These are phyloP conservation scores for Apophysomyces trapeziformis DNA, from an alignment of 371 early-diverging fungal genomes.

Conservation along the genomic window DNA sequence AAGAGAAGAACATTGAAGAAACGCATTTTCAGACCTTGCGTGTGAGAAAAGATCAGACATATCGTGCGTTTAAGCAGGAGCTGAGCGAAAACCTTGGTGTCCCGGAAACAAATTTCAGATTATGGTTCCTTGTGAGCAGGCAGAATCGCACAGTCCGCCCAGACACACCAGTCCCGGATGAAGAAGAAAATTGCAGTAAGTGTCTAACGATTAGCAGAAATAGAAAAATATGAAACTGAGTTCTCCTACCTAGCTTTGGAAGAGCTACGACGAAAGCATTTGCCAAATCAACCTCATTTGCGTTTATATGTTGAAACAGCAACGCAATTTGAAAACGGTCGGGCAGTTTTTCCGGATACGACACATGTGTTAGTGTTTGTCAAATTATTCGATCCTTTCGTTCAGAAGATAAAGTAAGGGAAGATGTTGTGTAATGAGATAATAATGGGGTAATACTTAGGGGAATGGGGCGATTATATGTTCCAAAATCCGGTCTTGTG, in stretches of 20 bases:
- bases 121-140: conserved; percentile 89
- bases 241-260: conserved; percentile 30
- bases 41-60: conserved; percentile 38
- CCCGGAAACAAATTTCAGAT: conserved; percentile 61
- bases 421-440: neutral
- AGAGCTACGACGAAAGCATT: conserved; percentile 22
- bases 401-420: conserved; percentile 27
- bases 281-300: conserved; percentile 20
- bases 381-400: conserved; percentile 29
- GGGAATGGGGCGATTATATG: conserved; percentile 46
- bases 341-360: conserved; percentile 19
- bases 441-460: conserved; percentile 24
- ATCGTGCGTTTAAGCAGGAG: conserved; percentile 35
- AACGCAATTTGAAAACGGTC: conserved; percentile 17
- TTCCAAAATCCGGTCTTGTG: conserved; percentile 55
- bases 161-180: conserved; percentile 48
- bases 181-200: conserved; percentile 13
- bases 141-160: conserved; percentile 92
- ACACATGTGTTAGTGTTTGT: conserved; percentile 25
- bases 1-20: conserved; percentile 27
- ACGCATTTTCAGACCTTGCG: conserved; percentile 21
- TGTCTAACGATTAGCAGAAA: neutral
- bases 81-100: conserved; percentile 39
- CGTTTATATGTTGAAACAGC: conserved; percentile 32
- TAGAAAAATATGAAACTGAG: neutral